Base-by-base conservation (phyloP, 768 basidiomycete species). In the Suillus sp. region DNA sequence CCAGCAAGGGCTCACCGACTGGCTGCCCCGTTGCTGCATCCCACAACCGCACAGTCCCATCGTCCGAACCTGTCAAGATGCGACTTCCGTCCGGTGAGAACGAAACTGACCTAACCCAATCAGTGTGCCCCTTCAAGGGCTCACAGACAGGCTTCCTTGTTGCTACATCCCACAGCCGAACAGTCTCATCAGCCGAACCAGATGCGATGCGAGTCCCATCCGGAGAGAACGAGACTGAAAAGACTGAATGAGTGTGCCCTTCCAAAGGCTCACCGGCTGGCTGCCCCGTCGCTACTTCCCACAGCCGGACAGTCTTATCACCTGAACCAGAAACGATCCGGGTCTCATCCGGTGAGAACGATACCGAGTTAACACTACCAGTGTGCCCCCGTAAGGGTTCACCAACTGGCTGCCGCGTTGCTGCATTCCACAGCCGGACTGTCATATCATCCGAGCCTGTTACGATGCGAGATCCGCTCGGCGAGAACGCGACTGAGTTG, bases 321-420 rank as follows among this genome's bases (percentile, higher is more conserved):
- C 1, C 4, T 0, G 45, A 45, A 22, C 45, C 45, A 22, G n/a
- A 13, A 2, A 13, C n/a, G 5, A 45, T 45, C 2, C n/a, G 4
- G 22, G 45, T 22, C 0, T 8, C 45, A 22, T 45, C n/a, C n/a
- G 45, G 42, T 2, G 45, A 45, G n/a, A 45, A 45, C 4, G 45
- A 22, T 1, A 22, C 45, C 5, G 45, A 45, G 10, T 5, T 11
- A 6, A 45, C 45, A 0, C 0, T 0, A 2, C 6, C 10, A 22
- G 45, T 45, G 11, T 45, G 45, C n/a, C 45, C 45, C n/a, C 4
- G n/a, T 5, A 45, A 22, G 10, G 45, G 45, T 1, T 22, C 45
- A 22, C n/a, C n/a, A 22, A 11, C 1, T 45, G 11, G 5, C 11
- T 45, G 45, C 11, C 11, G 4, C 2, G n/a, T 45, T 22, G 4